phyloP scores from a whole-genome alignment of 2,329 filamentous ascomycete genomes.

The Botrytis byssoidea region DNA sequence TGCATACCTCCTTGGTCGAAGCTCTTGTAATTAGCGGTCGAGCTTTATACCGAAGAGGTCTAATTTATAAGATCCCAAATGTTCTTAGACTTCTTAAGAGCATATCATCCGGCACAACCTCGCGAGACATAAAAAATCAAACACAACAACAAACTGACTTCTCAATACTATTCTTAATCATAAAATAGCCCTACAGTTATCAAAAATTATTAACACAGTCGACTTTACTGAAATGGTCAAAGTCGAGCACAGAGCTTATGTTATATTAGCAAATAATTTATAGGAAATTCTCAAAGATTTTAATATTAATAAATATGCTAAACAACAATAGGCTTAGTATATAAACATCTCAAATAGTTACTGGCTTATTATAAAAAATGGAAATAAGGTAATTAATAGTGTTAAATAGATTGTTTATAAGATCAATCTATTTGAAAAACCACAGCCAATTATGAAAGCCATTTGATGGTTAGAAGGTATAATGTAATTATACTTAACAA shows the following conservation, averaged over 20 bases:
- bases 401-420: conserved; percentile 9
- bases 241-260: conserved; percentile 11
- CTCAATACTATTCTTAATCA: too few relatives aligned
- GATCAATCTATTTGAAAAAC: neutral
- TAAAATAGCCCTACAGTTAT: neutral
- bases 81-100: too few relatives aligned
- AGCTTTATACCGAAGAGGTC: too few relatives aligned
- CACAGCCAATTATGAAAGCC: too few relatives aligned
- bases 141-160: too few relatives aligned
- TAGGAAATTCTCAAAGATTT: conserved; percentile 12
- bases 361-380: conserved; percentile 3
- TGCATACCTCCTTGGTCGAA: too few relatives aligned
- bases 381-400: neutral
- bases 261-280: neutral
- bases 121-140: too few relatives aligned
- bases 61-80: too few relatives aligned
- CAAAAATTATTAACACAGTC: neutral
- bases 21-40: too few relatives aligned
- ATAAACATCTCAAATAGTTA: neutral
- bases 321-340: neutral
- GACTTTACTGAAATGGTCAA: neutral
- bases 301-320: neutral
- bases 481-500: neutral
- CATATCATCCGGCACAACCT: too few relatives aligned
- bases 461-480: conserved; percentile 18